phyloP scores from a whole-genome alignment of 2,329 filamentous ascomycete genomes.

The Fusarium oxysporum region DNA sequence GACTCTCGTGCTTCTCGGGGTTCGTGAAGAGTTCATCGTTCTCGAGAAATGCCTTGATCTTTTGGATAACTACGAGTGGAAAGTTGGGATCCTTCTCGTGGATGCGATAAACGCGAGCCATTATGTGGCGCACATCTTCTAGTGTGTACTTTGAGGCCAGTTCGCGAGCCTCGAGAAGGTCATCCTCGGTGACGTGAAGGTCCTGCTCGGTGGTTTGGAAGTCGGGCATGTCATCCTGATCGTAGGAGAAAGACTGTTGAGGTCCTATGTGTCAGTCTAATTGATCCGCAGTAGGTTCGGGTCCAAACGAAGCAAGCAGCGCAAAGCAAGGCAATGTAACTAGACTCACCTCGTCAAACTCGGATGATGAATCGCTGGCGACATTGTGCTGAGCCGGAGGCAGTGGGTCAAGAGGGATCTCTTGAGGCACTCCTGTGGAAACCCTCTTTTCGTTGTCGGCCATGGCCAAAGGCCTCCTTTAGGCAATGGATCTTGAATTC shows the following conservation, averaged over 20 bases:
- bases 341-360: slow-evolving; percentile 44
- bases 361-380: slow-evolving; percentile 39
- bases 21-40: slow-evolving; percentile 58
- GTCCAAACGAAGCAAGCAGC: not conserved
- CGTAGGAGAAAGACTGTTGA: slow-evolving; percentile 52
- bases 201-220: slow-evolving; percentile 51
- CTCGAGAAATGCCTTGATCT: slow-evolving; percentile 56
- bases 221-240: slow-evolving; percentile 52
- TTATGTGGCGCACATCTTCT: slow-evolving; percentile 57
- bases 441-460: slow-evolving; percentile 47
- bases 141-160: slow-evolving; percentile 56
- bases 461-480: slow-evolving; percentile 46
- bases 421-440: slow-evolving; percentile 33
- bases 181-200: slow-evolving; percentile 60
- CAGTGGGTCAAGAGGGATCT: slow-evolving; percentile 31
- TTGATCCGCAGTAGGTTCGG: not conserved
- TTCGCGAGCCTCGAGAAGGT: slow-evolving; percentile 59
- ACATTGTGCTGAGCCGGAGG: slow-evolving; percentile 32
- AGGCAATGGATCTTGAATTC: slow-evolving; percentile 31
- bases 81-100: slow-evolving; percentile 60
- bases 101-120: slow-evolving; percentile 54
- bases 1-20: slow-evolving; percentile 59
- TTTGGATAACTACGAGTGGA: slow-evolving; percentile 53
- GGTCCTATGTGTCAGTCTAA: slow-evolving; percentile 8
- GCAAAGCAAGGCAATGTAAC: slow-evolving; percentile 1